A percentile compares a stretch with the other conserved stretches of the same genome.
Evolutionary conservation across 2,329 filamentous ascomycete species (phyloP).

Genomic region (Colletotrichum navitas): DNA sequence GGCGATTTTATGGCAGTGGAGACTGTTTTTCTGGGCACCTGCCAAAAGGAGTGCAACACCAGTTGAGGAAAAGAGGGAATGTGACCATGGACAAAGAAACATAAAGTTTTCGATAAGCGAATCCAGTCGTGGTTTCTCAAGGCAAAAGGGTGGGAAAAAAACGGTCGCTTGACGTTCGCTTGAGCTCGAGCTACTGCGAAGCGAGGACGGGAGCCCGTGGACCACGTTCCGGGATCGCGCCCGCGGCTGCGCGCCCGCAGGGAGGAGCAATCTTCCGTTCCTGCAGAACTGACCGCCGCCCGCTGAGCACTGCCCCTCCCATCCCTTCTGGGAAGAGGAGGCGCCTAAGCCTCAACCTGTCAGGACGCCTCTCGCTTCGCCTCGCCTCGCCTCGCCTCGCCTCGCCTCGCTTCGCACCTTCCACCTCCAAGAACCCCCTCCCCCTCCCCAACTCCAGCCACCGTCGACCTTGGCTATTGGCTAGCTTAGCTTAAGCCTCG

Average conservation of each 20-base stretch:
- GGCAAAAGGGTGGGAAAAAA: constrained; percentile 8
- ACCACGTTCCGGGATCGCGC: constrained; percentile 37
- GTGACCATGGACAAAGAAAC: constrained; percentile 29
- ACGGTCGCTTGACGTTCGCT: constrained; percentile 50
- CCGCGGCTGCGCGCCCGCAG: constrained; percentile 32
- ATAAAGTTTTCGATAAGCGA: constrained; percentile 43
- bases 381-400: background rate
- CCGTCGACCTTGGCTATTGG: constrained; percentile 1
- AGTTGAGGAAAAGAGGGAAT: constrained; percentile 29
- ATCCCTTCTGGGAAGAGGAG: background rate
- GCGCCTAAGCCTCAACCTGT: background rate
- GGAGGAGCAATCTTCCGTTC: constrained; percentile 40
- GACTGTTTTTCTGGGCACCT: background rate
- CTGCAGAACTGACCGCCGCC: constrained; percentile 33
- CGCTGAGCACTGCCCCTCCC: constrained; percentile 3
- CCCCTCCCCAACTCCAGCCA: constrained; percentile 11
- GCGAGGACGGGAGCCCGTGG: constrained; percentile 48
- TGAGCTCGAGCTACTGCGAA: constrained; percentile 52
- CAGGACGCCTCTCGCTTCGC: constrained; percentile 12
- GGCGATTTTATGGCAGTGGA: constrained; percentile 22
- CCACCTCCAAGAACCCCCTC: constrained; percentile 4
- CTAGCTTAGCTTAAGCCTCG: constrained; percentile 18
- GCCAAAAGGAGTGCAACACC: background rate
- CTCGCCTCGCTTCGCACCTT: constrained; percentile 3
- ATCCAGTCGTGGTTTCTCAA: constrained; percentile 37